Base-by-base conservation (phyloP, 1,139 yeast genomes). In the Kurtzmaniella quercitrusa region DNA sequence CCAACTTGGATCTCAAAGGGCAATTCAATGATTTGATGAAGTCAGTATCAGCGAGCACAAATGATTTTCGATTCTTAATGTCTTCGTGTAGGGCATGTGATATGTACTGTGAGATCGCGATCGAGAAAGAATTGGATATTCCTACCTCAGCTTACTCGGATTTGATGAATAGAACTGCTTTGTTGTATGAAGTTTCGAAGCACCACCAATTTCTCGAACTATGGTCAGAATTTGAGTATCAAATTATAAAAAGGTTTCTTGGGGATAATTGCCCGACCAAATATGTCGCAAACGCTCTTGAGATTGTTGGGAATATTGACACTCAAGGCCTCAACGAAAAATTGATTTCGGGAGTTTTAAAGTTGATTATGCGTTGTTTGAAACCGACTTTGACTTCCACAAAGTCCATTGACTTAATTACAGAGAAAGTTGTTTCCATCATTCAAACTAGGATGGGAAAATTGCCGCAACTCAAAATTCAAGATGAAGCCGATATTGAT, bases 371-470 rank as follows among this genome's bases (percentile, higher is more conserved):
- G 16, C 23, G 15, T 12, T 8, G 26, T 9, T 11, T 19, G 15
- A n/a, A 19, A 11, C 22, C 15, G 12, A 19, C 14, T 12, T 11
- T 15, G 4, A 19, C 15, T 12, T 15, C 17, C 12, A 23, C 33
- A 3, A 3, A 7, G 2, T 5, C 33, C 3, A 16, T 36, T 3
- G 15, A 19, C 11, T 2, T 11, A 7, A 11, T 45, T 40, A 43
- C 49, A 32, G 44, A 47, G 16, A 44, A 44, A 23, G 40, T 41
- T 17, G 47, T 49, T 3, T 47, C 44, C 2, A 45, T 51, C n/a
- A 45, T 56, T 12, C 59, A 61, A 42, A 45, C 44, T 14, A 63
- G 61, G 23, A 71, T 71, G 76, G 67, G 73, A 1, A 51, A 68
- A 16, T 55, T 66, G 34, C 73, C 76, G 0, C 47, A 65, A 36